Evolutionary conservation across 305 asterid genomes (phyloP).

Genomic region (Fraxinus velutina): DNA sequence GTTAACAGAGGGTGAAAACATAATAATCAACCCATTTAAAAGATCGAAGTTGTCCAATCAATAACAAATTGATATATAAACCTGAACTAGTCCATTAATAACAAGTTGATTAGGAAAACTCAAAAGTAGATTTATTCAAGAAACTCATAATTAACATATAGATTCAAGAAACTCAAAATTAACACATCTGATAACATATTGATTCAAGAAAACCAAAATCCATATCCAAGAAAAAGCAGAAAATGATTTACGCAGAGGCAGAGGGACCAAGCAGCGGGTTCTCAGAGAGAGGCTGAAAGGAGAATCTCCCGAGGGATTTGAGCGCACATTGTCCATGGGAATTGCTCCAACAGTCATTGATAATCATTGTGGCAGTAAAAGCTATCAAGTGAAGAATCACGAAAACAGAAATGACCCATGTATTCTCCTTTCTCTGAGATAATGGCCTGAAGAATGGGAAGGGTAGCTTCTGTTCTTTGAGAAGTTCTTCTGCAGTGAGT

Average conservation of each 20-base stretch:
- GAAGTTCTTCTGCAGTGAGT: conserved; percentile 41
- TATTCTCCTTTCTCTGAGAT: conserved; percentile 58
- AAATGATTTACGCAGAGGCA: conserved; percentile 63
- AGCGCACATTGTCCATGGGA: conserved; percentile 63
- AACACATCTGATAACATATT: background rate
- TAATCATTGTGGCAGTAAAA: conserved; percentile 61
- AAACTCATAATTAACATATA: background rate
- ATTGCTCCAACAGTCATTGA: conserved; percentile 68
- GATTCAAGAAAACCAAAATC: background rate
- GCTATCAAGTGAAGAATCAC: conserved; percentile 66
- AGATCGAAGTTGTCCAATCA: background rate
- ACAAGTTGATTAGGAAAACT: background rate
- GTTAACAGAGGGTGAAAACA: background rate
- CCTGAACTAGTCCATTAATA: background rate
- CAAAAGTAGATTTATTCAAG: background rate
- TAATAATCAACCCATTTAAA: background rate
- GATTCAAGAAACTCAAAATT: background rate
- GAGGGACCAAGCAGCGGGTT: conserved; percentile 90
- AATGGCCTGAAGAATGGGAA: conserved; percentile 73
- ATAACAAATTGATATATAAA: background rate
- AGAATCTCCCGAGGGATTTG: conserved; percentile 56
- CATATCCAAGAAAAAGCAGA: background rate
- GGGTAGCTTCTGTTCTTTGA: conserved; percentile 48
- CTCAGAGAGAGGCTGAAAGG: conserved; percentile 80
- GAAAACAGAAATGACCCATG: conserved; percentile 72